Evolutionary conservation across 345 rosid species (phyloP).

Genomic region (Angophora floribunda): DNA sequence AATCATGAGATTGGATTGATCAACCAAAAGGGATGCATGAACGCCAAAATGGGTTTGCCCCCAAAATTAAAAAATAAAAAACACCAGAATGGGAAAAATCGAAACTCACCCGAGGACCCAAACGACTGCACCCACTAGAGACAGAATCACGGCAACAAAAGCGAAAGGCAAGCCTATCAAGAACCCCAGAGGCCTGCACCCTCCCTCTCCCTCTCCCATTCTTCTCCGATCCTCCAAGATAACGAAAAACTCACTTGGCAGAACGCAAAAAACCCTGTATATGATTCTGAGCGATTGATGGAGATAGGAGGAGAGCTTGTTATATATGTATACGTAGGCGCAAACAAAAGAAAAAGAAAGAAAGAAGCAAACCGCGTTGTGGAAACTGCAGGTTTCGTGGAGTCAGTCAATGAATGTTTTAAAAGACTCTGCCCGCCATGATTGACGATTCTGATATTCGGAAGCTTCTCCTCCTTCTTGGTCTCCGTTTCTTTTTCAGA

Average conservation of each 20-base stretch:
- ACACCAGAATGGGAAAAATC: not conserved
- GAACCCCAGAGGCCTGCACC: conserved; percentile 32
- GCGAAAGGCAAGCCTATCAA: conserved; percentile 31
- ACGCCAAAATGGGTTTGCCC: not conserved
- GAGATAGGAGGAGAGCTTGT: not conserved
- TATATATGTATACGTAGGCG: too few species aligned
- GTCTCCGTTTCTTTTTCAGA: not conserved
- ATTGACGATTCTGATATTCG: not conserved
- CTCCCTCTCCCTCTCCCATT: conserved; percentile 15
- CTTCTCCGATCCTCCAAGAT: not conserved
- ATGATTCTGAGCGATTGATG: not conserved
- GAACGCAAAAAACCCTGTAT: not conserved
- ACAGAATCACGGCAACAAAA: conserved; percentile 15
- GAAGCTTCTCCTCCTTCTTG: not conserved
- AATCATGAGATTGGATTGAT: not conserved
- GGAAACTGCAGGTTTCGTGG: not conserved
- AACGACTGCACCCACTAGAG: conserved; percentile 25
- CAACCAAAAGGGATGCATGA: not conserved
- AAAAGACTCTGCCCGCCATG: not conserved
- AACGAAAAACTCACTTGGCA: not conserved
- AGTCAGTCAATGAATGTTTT: not conserved
- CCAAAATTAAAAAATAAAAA: too few species aligned
- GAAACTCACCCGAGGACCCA: conserved; percentile 27
- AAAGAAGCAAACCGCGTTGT: not conserved
- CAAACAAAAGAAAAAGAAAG: not conserved